Percentiles rank a stretch among this genome's conserved stretches.
These are phyloP conservation scores for Vaccinium darrowii DNA, from an alignment of 148 eudicot species.

Conservation along the genomic window DNA sequence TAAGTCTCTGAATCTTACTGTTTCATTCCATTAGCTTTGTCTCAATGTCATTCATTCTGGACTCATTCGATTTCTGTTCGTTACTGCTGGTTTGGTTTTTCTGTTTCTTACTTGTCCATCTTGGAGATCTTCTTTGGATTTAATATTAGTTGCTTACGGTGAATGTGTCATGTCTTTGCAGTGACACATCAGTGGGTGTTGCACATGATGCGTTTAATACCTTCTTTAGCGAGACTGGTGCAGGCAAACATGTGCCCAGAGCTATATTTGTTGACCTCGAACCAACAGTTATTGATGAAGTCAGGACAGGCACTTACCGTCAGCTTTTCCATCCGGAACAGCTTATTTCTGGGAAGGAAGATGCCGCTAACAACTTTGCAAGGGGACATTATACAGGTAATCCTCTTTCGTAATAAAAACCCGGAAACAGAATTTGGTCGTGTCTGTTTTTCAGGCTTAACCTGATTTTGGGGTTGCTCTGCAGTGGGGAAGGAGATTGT, in stretches of 20 bases:
- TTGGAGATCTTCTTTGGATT: background rate
- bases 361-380: conserved; percentile 63
- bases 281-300: conserved; percentile 58
- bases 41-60: background rate
- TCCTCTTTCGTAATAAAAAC: background rate
- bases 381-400: conserved; percentile 61
- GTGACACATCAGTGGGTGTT: conserved; percentile 40
- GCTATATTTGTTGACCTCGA: conserved; percentile 61
- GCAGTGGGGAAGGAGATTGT: conserved; percentile 64
- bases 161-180: conserved; percentile 20
- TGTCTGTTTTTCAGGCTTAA: background rate
- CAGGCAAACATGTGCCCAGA: conserved; percentile 58
- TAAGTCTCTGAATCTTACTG: background rate
- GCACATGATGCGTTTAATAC: conserved; percentile 60
- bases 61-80: background rate
- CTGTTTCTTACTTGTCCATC: background rate
- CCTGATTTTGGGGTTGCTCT: background rate
- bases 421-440: background rate
- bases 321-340: conserved; percentile 66
- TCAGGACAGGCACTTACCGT: conserved; percentile 50
- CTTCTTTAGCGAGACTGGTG: conserved; percentile 62
- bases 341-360: conserved; percentile 60
- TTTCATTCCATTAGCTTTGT: background rate
- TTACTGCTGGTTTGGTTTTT: background rate
- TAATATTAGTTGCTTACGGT: background rate